Base-by-base conservation (phyloP, 768 basidiomycete species). In the Boletus coccyginus region DNA sequence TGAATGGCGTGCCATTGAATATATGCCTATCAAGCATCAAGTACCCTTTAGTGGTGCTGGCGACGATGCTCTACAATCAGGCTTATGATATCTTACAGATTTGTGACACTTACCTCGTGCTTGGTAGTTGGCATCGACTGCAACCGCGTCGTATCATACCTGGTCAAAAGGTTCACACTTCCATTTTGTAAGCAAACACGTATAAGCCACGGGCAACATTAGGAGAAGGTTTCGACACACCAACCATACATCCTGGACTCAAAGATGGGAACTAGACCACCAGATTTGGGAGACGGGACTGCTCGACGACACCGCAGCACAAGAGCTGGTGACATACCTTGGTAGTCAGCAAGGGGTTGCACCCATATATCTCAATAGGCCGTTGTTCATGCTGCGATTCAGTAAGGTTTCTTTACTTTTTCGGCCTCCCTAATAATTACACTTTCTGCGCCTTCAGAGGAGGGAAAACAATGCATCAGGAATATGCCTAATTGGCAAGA, bases 141-240 rank as follows among this genome's bases (percentile, higher is more conserved):
- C 61, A 63, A 36, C 64, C 66, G 8, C 66, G 66, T 39, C 67
- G 67, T 40, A 69, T 68, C 14, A 61, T 68, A 41, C 67, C 66
- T 11, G 62, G 66, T 13, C 66, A 68, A 48, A 68, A 68, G 17
- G 53, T 68, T 4, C 66, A 68, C 27, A 58, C 64, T 41, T 69
- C 65, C 7, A 52, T 68, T 51, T 39, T 68, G 44, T 57, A 53
- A 44, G 62, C 64, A 3, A 68, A 63, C 12, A 39, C 58, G 16
- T 67, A 67, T 33, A 50, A 46, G 39, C 66, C 66, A 16, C 52
- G 11, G 3, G 67, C 62, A 17, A 61, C 58, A 8, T 45, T 58
- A 3, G 66, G 66, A 43, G 58, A 63, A 5, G 66, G 66, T 31
- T 67, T 68, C 32, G 66, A 68, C 12, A 62, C 68, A 24, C 59